Conservation (phyloP, 1,284 basidiomycete species). For the Irpex sp. region DNA sequence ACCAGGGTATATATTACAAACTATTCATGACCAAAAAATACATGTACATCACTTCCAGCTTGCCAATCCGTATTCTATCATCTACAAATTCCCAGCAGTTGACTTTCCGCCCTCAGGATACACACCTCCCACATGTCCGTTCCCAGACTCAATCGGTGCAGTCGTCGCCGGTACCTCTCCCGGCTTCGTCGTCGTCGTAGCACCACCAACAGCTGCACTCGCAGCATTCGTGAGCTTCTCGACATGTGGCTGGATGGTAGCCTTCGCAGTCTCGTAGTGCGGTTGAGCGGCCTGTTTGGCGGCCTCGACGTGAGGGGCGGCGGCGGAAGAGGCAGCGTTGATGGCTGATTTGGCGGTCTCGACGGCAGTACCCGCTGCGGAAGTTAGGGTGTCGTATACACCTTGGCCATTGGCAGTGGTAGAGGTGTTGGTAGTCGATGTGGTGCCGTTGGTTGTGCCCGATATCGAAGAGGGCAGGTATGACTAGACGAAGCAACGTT, state of each 20-base stretch:
- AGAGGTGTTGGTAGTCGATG: background rate
- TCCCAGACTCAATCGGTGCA: constrained; percentile 39
- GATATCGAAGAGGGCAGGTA: constrained; percentile 19
- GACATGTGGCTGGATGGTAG: constrained; percentile 25
- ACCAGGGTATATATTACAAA: background rate
- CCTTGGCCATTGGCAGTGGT: constrained; percentile 9
- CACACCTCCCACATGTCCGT: constrained; percentile 30
- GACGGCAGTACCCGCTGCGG: constrained; percentile 26
- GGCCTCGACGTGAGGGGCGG: constrained; percentile 24
- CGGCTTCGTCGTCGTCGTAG: constrained; percentile 19
- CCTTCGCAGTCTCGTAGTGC: constrained; percentile 20
- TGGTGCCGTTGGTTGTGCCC: constrained; percentile 9
- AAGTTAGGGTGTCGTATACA: constrained; percentile 27
- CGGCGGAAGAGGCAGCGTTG: constrained; percentile 31
- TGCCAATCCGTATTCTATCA: background rate
- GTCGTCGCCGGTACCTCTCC: constrained; percentile 32
- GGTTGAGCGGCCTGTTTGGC: constrained; percentile 23
- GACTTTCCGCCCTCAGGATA: constrained; percentile 24
- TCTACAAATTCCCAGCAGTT: constrained; percentile 14
- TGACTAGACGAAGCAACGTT: constrained; percentile 14
- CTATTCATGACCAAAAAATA: background rate
- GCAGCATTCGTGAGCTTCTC: constrained; percentile 21
- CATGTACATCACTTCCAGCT: background rate
- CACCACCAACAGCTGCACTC: background rate
- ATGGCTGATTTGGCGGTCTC: constrained; percentile 37